phyloP scores from a whole-genome alignment of 129 eudicot species.

The Mikania micrantha region DNA sequence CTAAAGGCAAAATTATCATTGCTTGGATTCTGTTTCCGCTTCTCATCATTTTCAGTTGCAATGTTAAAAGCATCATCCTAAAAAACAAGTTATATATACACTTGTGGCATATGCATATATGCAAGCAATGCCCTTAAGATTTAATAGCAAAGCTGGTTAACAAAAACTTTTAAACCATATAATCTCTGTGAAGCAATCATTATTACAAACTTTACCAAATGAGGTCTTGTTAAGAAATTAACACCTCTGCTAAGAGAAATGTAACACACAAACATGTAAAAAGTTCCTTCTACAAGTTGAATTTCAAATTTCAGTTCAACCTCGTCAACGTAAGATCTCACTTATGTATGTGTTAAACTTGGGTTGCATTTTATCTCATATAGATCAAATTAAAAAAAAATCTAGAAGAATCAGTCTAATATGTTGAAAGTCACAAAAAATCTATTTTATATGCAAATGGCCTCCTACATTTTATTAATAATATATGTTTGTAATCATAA shows the following conservation, averaged over 20 bases:
- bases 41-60: conserved; percentile 18
- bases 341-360: neutral
- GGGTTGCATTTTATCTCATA: neutral
- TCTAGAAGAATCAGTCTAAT: too few relatives aligned
- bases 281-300: neutral
- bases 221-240: neutral
- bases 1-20: conserved; percentile 10
- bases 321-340: neutral
- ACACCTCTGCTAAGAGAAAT: too few relatives aligned
- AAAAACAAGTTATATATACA: conserved; percentile 2
- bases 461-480: neutral
- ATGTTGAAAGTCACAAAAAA: neutral
- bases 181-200: neutral
- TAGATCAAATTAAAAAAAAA: neutral
- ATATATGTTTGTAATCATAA: neutral
- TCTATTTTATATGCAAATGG: neutral
- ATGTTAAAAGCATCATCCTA: conserved; percentile 30
- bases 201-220: neutral
- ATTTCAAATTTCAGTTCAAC: neutral
- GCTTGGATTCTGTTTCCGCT: conserved; percentile 10
- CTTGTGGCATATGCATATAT: neutral
- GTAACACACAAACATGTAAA: too few relatives aligned
- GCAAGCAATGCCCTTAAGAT: neutral
- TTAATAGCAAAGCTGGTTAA: neutral
- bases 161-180: neutral